These are phyloP conservation scores for Straminergon stramineum DNA, from an alignment of 225 moss, liverwort and hornwort species.

Conservation along the genomic window DNA sequence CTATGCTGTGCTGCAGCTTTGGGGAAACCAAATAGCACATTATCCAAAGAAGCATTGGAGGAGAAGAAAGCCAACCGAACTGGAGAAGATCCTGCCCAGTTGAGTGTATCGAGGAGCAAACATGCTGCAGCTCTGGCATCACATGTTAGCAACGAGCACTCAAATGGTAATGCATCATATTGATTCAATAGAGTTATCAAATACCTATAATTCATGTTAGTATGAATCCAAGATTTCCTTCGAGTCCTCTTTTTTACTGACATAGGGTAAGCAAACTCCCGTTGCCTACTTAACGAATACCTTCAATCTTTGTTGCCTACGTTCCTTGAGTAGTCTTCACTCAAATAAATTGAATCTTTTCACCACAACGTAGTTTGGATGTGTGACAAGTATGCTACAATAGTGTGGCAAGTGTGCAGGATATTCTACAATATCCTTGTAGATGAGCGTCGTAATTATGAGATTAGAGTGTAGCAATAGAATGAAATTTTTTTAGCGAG, in stretches of 20 bases:
- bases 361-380: too few relatives aligned
- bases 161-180: conserved; percentile 8
- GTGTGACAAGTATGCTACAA: too few relatives aligned
- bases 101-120: not conserved
- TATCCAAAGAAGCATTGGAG: conserved; percentile 44
- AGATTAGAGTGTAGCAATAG: not conserved
- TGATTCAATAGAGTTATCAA: too few relatives aligned
- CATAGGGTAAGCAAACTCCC: not conserved
- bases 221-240: not conserved
- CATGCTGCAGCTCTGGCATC: not conserved
- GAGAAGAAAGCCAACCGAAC: conserved; percentile 39
- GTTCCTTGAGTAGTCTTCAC: too few relatives aligned
- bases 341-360: not conserved
- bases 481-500: not conserved
- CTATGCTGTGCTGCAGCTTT: conserved; percentile 15
- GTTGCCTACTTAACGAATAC: not conserved
- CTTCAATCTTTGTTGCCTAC: not conserved
- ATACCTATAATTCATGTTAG: not conserved
- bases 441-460: not conserved
- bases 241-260: not conserved
- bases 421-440: not conserved
- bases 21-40: conserved; percentile 40
- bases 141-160: not conserved
- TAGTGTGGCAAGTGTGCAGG: not conserved
- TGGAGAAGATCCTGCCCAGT: not conserved